Percentiles rank a stretch among this genome's conserved stretches.
Conservation (phyloP, 768 basidiomycete species). For the Leccinellum albellum region DNA sequence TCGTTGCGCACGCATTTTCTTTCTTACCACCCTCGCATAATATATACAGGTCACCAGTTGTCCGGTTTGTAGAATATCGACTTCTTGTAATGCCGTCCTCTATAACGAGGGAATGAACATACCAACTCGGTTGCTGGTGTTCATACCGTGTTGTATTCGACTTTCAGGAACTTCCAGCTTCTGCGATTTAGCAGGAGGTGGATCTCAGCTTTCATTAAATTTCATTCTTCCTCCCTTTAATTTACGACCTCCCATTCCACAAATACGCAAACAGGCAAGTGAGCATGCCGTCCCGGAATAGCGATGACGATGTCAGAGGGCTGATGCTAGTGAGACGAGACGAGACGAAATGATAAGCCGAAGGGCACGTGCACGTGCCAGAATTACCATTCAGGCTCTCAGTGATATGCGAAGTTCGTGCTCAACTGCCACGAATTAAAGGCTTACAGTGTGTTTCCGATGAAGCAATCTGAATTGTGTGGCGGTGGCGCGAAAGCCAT, state of each 20-base stretch:
- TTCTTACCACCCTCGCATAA: neutral
- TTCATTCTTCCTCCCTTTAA: too few relatives aligned
- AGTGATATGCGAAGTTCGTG: neutral
- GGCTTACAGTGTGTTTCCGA: neutral
- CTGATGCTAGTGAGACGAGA: neutral
- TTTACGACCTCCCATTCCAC: neutral
- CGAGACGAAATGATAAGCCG: too few relatives aligned
- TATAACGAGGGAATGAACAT: neutral
- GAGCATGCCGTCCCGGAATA: too few relatives aligned
- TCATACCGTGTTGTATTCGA: neutral
- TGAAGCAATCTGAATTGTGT: too few relatives aligned
- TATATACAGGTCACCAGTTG: neutral
- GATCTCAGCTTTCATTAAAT: too few relatives aligned
- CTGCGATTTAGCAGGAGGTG: too few relatives aligned
- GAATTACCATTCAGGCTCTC: neutral
- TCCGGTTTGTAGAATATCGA: neutral
- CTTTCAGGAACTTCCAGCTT: too few relatives aligned
- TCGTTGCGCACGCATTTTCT: neutral
- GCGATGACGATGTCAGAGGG: too few relatives aligned
- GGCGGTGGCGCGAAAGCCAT: too few relatives aligned
- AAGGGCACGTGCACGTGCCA: too few relatives aligned
- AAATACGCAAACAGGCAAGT: too few relatives aligned
- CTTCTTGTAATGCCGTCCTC: neutral
- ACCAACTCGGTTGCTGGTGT: neutral
- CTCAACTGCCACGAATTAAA: neutral